Conservation (phyloP, 108 stramenopile species). For the Epipyxis sp. region DNA sequence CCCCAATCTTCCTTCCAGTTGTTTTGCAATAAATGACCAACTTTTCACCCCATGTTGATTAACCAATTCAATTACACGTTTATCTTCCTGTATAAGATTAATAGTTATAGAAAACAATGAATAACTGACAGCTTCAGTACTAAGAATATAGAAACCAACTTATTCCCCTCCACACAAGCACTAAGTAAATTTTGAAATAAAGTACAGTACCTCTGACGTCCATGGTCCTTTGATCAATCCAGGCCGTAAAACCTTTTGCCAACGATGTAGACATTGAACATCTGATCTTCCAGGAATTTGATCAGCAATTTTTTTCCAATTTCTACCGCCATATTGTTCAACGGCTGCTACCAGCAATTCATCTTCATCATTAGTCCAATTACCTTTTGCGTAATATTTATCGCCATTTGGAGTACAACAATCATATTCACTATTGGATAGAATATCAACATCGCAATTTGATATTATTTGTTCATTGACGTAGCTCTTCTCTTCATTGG, state of each 20-base stretch:
- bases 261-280: conserved; percentile 95
- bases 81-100: conserved; percentile 64
- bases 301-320: conserved; percentile 43
- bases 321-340: conserved; percentile 33
- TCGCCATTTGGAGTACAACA: too few relatives aligned
- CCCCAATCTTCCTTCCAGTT: conserved; percentile 82
- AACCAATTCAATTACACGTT: conserved; percentile 13
- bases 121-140: background rate
- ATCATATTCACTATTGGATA: too few relatives aligned
- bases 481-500: too few relatives aligned
- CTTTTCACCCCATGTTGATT: conserved; percentile 52
- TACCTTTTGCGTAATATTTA: too few relatives aligned
- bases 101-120: background rate
- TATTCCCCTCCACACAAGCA: too few relatives aligned
- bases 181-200: background rate
- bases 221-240: conserved; percentile 67
- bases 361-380: conserved; percentile 43
- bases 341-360: conserved; percentile 36
- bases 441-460: too few relatives aligned
- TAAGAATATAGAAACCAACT: too few relatives aligned
- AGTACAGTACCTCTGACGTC: conserved; percentile 34
- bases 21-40: conserved; percentile 83
- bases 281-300: conserved; percentile 60
- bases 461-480: too few relatives aligned
- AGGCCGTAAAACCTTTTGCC: conserved; percentile 96